A percentile compares a stretch with the other conserved stretches of the same genome.
phyloP scores from a whole-genome alignment of 139 green algal genomes.

The Chlamydomonas schloesseri region DNA sequence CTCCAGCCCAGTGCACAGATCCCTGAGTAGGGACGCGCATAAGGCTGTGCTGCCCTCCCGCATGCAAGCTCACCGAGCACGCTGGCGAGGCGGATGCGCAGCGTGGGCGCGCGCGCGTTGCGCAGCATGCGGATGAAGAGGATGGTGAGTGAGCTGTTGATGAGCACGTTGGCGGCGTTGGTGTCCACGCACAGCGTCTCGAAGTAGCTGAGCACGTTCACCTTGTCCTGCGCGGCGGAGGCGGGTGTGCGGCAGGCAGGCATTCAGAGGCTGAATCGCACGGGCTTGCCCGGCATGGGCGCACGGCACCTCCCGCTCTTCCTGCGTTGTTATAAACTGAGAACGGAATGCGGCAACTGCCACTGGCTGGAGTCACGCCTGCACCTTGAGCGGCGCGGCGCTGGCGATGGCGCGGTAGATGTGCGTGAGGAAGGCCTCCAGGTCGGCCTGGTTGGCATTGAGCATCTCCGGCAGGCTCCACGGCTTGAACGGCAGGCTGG shows the following conservation, averaged over 20 bases:
- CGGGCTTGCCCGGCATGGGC: too few species aligned
- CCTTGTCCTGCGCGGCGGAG: slow-evolving; percentile 58
- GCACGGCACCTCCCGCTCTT: too few species aligned
- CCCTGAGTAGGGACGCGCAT: too few species aligned
- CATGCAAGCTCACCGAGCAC: slow-evolving; percentile 63
- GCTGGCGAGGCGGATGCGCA: slow-evolving; percentile 71
- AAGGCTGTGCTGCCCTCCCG: too few species aligned
- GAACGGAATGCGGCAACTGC: too few species aligned
- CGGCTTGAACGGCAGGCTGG: slow-evolving; percentile 77
- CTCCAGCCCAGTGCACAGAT: too few species aligned
- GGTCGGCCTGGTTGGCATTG: slow-evolving; percentile 59
- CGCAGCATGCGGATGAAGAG: slow-evolving; percentile 86
- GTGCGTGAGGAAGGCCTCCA: slow-evolving; percentile 72
- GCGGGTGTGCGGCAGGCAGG: background rate
- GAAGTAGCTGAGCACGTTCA: slow-evolving; percentile 93
- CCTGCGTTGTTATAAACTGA: too few species aligned
- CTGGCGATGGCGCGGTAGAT: slow-evolving; percentile 75
- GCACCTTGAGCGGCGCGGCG: slow-evolving; percentile 72
- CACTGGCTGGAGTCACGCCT: too few species aligned
- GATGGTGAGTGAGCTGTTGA: slow-evolving; percentile 87
- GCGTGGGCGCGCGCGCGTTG: slow-evolving; percentile 61
- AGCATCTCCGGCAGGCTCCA: slow-evolving; percentile 76
- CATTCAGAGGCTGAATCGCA: too few species aligned
- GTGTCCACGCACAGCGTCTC: slow-evolving; percentile 88
- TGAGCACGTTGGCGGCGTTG: slow-evolving; percentile 85